A percentile compares a stretch with the other conserved stretches of the same genome.
Evolutionary conservation across 192 early-diverging fungal genomes (phyloP).

Genomic region (Endogone sp.): DNA sequence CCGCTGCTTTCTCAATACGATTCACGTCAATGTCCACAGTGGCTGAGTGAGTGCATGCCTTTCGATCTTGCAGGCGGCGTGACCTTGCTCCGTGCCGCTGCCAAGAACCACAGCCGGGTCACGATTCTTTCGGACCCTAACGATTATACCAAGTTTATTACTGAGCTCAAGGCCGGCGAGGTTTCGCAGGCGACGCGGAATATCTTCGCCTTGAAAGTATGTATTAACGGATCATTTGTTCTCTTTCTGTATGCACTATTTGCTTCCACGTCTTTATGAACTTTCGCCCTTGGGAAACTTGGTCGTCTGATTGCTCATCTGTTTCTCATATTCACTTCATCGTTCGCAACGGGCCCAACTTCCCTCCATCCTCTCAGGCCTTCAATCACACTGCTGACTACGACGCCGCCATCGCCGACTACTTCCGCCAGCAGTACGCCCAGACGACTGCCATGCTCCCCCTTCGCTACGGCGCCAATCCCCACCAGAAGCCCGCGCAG

Average conservation of each 20-base stretch:
- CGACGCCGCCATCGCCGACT: constrained; percentile 90
- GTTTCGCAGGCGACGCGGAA: constrained; percentile 73
- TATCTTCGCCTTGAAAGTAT: constrained; percentile 75
- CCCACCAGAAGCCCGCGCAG: constrained; percentile 97
- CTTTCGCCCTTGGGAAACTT: too few species aligned
- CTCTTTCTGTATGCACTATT: too few species aligned
- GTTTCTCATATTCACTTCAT: too few species aligned
- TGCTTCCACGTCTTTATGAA: too few species aligned
- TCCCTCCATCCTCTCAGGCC: constrained; percentile 66
- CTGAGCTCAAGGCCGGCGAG: constrained; percentile 64
- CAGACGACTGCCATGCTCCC: constrained; percentile 69
- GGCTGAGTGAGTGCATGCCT: not conserved
- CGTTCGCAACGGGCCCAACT: too few species aligned
- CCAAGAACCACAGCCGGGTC: constrained; percentile 98
- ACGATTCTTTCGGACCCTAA: constrained; percentile 88
- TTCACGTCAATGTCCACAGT: constrained; percentile 8
- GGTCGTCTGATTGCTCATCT: too few species aligned
- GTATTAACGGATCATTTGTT: too few species aligned
- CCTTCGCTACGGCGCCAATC: constrained; percentile 97
- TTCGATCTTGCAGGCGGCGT: constrained; percentile 77
- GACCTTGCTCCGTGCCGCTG: constrained; percentile 94
- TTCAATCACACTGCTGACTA: constrained; percentile 97
- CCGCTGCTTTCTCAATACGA: too few species aligned
- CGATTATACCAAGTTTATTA: constrained; percentile 81
- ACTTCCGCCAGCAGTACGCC: constrained; percentile 92